phyloP scores from a whole-genome alignment of 495 filamentous ascomycete genomes.

The Neurospora pannonica region DNA sequence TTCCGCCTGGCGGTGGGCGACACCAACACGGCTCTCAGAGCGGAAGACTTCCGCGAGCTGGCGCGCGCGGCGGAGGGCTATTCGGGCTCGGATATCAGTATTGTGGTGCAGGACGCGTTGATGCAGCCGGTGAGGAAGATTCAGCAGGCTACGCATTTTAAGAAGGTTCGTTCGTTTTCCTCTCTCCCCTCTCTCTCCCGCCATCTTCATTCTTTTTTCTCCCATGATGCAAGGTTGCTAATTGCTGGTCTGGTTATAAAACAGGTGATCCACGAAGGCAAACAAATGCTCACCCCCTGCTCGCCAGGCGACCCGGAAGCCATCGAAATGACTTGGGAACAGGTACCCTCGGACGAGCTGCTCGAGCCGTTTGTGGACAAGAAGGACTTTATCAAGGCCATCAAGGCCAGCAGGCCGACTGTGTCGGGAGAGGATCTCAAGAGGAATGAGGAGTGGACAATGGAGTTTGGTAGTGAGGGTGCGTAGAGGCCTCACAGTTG shows the following conservation, averaged over 20 bases:
- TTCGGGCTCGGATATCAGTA: slow-evolving; percentile 90
- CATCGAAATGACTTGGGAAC: slow-evolving; percentile 88
- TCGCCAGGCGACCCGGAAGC: slow-evolving; percentile 82
- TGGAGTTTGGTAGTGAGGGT: slow-evolving; percentile 95
- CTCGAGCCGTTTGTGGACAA: slow-evolving; percentile 77
- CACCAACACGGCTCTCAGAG: slow-evolving; percentile 77
- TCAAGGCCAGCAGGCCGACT: slow-evolving; percentile 78
- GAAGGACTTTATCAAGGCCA: slow-evolving; percentile 91
- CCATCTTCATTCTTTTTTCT: background rate
- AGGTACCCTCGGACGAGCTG: slow-evolving; percentile 69
- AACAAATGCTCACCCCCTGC: slow-evolving; percentile 78
- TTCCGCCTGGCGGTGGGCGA: slow-evolving; percentile 89
- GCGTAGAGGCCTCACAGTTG: slow-evolving; percentile 26
- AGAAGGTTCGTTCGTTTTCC: slow-evolving; percentile 53
- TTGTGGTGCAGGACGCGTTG: slow-evolving; percentile 91
- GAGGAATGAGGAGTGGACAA: slow-evolving; percentile 85
- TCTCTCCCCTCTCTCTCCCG: background rate
- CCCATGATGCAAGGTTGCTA: background rate
- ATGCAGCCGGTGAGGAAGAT: slow-evolving; percentile 98
- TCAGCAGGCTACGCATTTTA: slow-evolving; percentile 97
- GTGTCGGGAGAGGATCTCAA: slow-evolving; percentile 77
- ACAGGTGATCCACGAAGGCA: slow-evolving; percentile 63
- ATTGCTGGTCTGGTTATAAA: background rate
- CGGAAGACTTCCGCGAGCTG: slow-evolving; percentile 67
- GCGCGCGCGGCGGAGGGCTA: slow-evolving; percentile 83